phyloP scores from a whole-genome alignment of 2,329 filamentous ascomycete genomes.

The Colletotrichum tofieldiae region DNA sequence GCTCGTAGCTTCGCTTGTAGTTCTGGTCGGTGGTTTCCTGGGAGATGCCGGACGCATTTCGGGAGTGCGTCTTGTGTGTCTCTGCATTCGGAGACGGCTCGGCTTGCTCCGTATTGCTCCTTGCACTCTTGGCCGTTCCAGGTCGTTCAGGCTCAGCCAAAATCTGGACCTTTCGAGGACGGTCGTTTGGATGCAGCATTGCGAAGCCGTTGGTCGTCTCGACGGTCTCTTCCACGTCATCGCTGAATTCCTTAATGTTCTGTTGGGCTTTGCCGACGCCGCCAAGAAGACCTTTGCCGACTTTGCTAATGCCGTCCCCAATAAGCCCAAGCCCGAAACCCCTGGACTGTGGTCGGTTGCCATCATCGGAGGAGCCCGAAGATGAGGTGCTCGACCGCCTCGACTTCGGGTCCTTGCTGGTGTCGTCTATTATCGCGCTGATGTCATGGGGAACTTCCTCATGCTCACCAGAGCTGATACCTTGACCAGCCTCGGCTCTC shows the following conservation, averaged over 20 bases:
- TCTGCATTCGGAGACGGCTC: constrained; percentile 50
- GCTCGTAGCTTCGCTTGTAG: constrained; percentile 50
- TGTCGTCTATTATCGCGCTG: constrained; percentile 61
- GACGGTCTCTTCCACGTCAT: constrained; percentile 67
- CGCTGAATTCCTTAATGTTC: constrained; percentile 63
- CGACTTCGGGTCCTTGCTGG: constrained; percentile 44
- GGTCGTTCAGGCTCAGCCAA: constrained; percentile 52
- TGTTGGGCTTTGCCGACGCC: constrained; percentile 61
- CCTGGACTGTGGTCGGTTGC: constrained; percentile 19
- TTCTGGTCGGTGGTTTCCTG: constrained; percentile 56
- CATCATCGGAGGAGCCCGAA: constrained; percentile 46
- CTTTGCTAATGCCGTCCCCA: constrained; percentile 65
- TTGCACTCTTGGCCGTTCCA: constrained; percentile 21
- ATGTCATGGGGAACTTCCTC: constrained; percentile 69
- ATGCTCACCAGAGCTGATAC: constrained; percentile 68
- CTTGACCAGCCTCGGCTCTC: constrained; percentile 65
- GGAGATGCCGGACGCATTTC: constrained; percentile 56
- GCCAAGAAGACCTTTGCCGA: constrained; percentile 51
- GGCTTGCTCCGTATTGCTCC: constrained; percentile 21
- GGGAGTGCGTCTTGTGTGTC: constrained; percentile 54
- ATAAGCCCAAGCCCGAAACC: constrained; percentile 50
- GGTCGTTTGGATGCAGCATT: constrained; percentile 47
- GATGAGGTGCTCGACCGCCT: constrained; percentile 36
- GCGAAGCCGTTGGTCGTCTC: constrained; percentile 71
- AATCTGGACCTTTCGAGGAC: constrained; percentile 51